These are phyloP conservation scores for Rickenella mellea DNA, from an alignment of 768 basidiomycete genomes.

Conservation along the genomic window DNA sequence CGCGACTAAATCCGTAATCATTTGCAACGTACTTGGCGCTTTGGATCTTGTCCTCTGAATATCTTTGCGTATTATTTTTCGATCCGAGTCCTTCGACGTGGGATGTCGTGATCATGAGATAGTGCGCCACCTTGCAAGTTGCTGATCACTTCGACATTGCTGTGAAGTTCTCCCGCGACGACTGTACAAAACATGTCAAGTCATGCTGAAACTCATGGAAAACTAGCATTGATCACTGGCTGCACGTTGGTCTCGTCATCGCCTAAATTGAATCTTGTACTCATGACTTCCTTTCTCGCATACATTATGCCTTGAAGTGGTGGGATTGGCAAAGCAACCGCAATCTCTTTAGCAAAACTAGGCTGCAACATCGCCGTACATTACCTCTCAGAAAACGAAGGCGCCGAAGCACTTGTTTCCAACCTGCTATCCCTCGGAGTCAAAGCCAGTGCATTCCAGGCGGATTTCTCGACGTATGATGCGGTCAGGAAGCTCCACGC, in stretches of 20 bases:
- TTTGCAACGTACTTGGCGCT: too few relatives aligned
- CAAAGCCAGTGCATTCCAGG: slow-evolving; percentile 34
- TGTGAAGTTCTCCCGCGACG: too few relatives aligned
- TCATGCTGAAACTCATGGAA: too few relatives aligned
- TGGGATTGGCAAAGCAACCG: slow-evolving; percentile 44
- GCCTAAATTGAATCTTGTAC: neutral
- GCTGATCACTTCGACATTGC: too few relatives aligned
- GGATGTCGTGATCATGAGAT: too few relatives aligned
- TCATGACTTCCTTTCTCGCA: neutral
- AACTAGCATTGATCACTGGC: slow-evolving; percentile 27
- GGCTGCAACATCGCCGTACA: slow-evolving; percentile 44
- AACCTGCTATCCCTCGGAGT: slow-evolving; percentile 26
- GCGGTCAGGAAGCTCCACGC: slow-evolving; percentile 31
- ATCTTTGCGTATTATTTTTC: too few relatives aligned
- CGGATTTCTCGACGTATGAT: slow-evolving; percentile 38
- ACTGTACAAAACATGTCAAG: too few relatives aligned
- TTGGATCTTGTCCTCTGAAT: too few relatives aligned
- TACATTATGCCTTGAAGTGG: slow-evolving; percentile 23
- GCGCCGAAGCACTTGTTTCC: slow-evolving; percentile 29
- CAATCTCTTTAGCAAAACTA: slow-evolving; percentile 32
- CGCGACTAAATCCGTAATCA: too few relatives aligned
- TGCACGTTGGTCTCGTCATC: slow-evolving; percentile 20
- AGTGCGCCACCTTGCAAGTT: too few relatives aligned
- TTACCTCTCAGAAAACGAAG: slow-evolving; percentile 29
- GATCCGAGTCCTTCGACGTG: too few relatives aligned